phyloP scores from a whole-genome alignment of 768 basidiomycete genomes.

The Lactarius indigo region DNA sequence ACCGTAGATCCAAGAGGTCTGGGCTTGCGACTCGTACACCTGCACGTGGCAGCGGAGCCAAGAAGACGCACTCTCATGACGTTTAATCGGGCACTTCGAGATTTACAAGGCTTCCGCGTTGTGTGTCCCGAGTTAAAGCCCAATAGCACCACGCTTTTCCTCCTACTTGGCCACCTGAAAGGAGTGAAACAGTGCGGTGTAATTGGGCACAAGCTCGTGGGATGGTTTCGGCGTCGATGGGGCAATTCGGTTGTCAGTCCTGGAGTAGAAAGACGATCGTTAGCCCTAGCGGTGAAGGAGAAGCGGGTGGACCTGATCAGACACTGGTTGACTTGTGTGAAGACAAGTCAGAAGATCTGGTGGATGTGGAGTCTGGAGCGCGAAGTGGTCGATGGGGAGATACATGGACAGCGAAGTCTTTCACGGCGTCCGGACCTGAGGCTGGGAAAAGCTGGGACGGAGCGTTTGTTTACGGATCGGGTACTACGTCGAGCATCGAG shows the following conservation, averaged over 20 bases:
- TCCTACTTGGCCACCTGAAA: constrained; percentile 53
- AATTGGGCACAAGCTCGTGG: constrained; percentile 44
- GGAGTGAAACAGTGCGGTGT: constrained; percentile 51
- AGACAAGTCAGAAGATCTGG: constrained; percentile 10
- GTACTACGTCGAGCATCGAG: constrained; percentile 13
- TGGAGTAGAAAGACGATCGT: constrained; percentile 57
- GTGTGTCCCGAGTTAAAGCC: constrained; percentile 49
- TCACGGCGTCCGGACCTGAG: constrained; percentile 1
- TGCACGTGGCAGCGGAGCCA: constrained; percentile 19
- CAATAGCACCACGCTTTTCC: constrained; percentile 54
- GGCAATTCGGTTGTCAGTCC: constrained; percentile 53
- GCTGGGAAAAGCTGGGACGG: constrained; percentile 10
- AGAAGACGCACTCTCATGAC: background rate
- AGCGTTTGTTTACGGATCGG: background rate
- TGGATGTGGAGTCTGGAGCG: constrained; percentile 16
- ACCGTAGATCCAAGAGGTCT: background rate
- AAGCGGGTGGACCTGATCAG: constrained; percentile 50
- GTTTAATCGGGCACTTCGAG: constrained; percentile 14
- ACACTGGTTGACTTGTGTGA: constrained; percentile 8
- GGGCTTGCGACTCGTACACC: constrained; percentile 20
- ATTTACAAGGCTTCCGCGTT: constrained; percentile 33
- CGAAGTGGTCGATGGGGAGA: constrained; percentile 17
- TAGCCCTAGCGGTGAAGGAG: constrained; percentile 59
- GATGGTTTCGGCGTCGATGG: constrained; percentile 50
- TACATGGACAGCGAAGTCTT: background rate